Base-by-base conservation (phyloP, 768 basidiomycete genomes). In the Podaxis sp. region DNA sequence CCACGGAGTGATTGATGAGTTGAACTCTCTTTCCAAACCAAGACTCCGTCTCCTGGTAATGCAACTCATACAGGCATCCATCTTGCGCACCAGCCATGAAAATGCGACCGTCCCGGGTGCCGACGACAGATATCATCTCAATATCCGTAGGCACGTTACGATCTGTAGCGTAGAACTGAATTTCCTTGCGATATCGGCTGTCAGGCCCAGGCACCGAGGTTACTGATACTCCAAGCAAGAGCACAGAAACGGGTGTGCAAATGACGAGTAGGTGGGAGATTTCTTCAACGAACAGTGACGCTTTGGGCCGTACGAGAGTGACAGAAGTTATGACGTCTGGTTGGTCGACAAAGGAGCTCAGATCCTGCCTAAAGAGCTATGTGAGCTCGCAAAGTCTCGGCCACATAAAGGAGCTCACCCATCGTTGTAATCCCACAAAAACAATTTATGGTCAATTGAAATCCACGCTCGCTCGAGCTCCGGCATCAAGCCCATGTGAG, bases 381-480 rank as follows among this genome's bases (percentile, higher is more conserved):
- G 24, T 59, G 25, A 61, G 46, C 57, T 24, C 47, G 56, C 12
- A 57, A 43, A 4, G 27, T n/a, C 17, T 43, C 51, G 27, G 43
- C 37, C 41, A 46, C 43, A 37, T 33, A 54, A 13, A 41, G 33
- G 11, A 40, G 79, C 90, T 60, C 67, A 96, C 96, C 94, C 93
- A 67, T 96, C 92, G 38, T 88, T 78, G 72, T 97, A 99, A 74
- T 99, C 94, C 97, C 97, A 98, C 24, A 99, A 78, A 69, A 97
- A 93, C 37, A 99, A 80, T 68, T 93, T 93, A 73, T 95, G 88
- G 76, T 98, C 94, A 62, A 96, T 90, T 9, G 93, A 90, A 66
- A 98, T 90, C 94, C 95, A 99, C 0, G 91, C 95, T 51, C 94
- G 85, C 67, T 96, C 94, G 64, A 98, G 92, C 68, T 96, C 92